Conservation (phyloP, 169 alveolate species). For the Plasmodium fragile region DNA sequence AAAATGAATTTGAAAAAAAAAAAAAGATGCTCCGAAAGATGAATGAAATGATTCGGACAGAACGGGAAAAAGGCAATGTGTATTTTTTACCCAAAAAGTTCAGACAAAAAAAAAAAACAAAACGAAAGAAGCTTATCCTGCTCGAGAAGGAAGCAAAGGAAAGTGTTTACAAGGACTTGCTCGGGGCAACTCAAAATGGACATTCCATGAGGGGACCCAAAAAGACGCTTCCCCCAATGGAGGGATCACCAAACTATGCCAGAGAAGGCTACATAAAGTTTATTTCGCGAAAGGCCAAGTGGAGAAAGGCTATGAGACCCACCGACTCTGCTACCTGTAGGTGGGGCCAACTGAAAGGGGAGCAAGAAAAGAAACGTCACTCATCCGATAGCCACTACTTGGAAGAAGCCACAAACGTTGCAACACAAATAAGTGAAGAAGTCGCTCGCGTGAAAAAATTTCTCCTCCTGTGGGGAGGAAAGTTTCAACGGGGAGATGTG, state of each 20-base stretch:
- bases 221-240: background rate
- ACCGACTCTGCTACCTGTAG: background rate
- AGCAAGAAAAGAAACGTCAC: background rate
- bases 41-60: constrained; percentile 9
- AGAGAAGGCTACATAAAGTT: background rate
- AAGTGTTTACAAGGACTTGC: constrained; percentile 4
- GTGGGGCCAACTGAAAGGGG: background rate
- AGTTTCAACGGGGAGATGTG: background rate
- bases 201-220: background rate
- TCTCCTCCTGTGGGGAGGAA: background rate
- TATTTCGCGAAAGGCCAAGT: constrained; percentile 10
- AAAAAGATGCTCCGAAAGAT: constrained; percentile 45
- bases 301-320: constrained; percentile 17
- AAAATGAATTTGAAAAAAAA: constrained; percentile 36
- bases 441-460: background rate
- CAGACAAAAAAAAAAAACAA: constrained; percentile 46
- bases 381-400: background rate
- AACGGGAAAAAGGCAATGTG: constrained; percentile 52
- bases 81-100: constrained; percentile 52
- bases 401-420: background rate
- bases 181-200: background rate
- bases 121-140: constrained; percentile 21
- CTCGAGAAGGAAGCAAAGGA: constrained; percentile 61
- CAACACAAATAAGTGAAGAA: background rate
- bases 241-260: background rate